Conservation (phyloP, 805 yeast species). For the Zygosaccharomyces siamensis region DNA sequence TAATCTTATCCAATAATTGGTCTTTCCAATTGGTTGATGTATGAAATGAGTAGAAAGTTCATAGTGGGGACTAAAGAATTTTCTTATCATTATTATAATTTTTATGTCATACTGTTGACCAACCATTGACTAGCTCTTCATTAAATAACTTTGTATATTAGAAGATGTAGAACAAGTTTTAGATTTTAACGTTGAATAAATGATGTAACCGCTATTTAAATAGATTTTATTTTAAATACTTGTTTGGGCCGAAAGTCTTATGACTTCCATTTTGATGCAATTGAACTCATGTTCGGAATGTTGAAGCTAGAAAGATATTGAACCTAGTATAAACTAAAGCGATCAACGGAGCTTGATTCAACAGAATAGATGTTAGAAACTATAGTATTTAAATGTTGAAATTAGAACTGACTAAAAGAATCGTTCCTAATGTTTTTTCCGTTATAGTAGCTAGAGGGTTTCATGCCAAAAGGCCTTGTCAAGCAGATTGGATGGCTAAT, state of each 20-base stretch:
- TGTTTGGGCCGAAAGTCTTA: background rate
- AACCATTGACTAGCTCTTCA: background rate
- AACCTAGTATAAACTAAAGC: too few relatives aligned
- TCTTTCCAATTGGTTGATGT: background rate
- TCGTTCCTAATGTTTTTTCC: background rate
- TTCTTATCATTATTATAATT: background rate
- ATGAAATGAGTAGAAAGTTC: background rate
- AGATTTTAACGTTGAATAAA: background rate
- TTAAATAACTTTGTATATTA: background rate
- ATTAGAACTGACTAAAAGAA: constrained; percentile 1
- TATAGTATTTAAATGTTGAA: constrained; percentile 1
- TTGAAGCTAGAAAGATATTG: too few relatives aligned
- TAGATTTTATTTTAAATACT: background rate
- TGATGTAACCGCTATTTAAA: background rate
- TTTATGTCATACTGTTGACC: background rate
- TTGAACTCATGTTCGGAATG: too few relatives aligned
- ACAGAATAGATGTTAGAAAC: background rate
- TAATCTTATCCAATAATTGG: constrained; percentile 23
- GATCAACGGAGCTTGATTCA: too few relatives aligned
- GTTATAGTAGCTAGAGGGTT: constrained; percentile 2
- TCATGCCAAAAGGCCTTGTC: background rate
- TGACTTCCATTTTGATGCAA: background rate
- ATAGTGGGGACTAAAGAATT: constrained; percentile 19
- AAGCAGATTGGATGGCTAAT: constrained; percentile 13
- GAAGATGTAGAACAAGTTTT: background rate